phyloP scores from a whole-genome alignment of 2,329 filamentous ascomycete species.

The Phoma sp. region DNA sequence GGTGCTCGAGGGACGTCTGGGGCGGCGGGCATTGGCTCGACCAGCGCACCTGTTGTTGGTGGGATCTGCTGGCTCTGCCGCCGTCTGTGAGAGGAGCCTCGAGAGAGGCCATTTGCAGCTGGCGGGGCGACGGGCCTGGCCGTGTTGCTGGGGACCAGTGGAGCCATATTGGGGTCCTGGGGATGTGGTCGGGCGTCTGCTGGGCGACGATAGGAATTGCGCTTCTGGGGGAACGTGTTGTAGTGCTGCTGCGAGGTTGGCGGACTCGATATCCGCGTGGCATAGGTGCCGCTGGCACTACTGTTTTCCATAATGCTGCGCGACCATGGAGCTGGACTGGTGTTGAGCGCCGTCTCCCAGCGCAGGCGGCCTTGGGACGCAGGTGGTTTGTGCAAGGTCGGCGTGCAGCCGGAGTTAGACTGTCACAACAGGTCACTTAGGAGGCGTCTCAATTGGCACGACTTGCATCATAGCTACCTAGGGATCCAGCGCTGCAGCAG shows the following conservation, averaged over 20 bases:
- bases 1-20: conserved; percentile 67
- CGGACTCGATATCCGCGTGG: conserved; percentile 13
- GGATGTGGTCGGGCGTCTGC: conserved; percentile 38
- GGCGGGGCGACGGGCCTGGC: conserved; percentile 37
- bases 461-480: conserved; percentile 35
- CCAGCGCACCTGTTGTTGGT: conserved; percentile 29
- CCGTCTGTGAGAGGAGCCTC: conserved; percentile 37
- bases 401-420: conserved; percentile 25
- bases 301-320: conserved; percentile 41
- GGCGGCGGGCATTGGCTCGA: conserved; percentile 52
- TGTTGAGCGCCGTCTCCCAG: too few species aligned
- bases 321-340: conserved; percentile 26
- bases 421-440: conserved; percentile 28
- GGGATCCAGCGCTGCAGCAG: conserved; percentile 4
- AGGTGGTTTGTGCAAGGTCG: conserved; percentile 20
- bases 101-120: conserved; percentile 17
- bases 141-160: conserved; percentile 38
- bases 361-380: conserved; percentile 10
- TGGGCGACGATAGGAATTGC: conserved; percentile 44
- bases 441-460: conserved; percentile 20
- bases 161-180: conserved; percentile 24
- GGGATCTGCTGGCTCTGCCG: conserved; percentile 44
- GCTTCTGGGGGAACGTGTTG: conserved; percentile 43
- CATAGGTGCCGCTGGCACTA: conserved; percentile 27
- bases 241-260: conserved; percentile 33